Evolutionary conservation across 352 stramenopile genomes (phyloP).

Genomic region (Pythium insidiosum): DNA sequence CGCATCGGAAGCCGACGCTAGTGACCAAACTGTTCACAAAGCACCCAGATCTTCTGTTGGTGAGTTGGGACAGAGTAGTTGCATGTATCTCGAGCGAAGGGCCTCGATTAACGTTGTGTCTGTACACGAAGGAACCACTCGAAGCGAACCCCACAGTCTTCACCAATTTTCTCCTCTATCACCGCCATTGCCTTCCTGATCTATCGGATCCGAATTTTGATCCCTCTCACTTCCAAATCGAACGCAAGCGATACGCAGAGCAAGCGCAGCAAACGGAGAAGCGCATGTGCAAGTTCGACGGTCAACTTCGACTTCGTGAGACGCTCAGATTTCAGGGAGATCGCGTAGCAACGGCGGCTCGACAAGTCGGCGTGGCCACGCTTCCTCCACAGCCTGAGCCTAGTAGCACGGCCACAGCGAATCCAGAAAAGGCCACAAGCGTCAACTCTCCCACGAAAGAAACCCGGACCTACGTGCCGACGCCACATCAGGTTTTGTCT

Average conservation of each 20-base stretch:
- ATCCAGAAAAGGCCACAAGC: too few relatives aligned
- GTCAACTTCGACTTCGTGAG: slow-evolving; percentile 26
- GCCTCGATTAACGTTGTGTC: too few relatives aligned
- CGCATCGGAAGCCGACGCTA: slow-evolving; percentile 48
- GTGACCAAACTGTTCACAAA: slow-evolving; percentile 54
- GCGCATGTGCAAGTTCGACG: slow-evolving; percentile 22
- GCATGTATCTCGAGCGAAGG: neutral
- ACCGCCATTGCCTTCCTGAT: slow-evolving; percentile 50
- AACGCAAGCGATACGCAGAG: slow-evolving; percentile 30
- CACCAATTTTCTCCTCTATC: slow-evolving; percentile 51
- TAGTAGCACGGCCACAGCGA: too few relatives aligned
- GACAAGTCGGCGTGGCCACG: slow-evolving; percentile 11
- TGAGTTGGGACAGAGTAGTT: slow-evolving; percentile 8
- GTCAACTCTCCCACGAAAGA: too few relatives aligned
- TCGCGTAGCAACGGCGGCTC: slow-evolving; percentile 13
- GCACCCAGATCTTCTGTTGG: slow-evolving; percentile 58
- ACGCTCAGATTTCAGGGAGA: slow-evolving; percentile 32
- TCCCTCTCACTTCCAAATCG: slow-evolving; percentile 38
- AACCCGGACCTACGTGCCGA: too few relatives aligned
- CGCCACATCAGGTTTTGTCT: too few relatives aligned
- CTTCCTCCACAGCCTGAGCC: too few relatives aligned
- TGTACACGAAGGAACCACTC: slow-evolving; percentile 36
- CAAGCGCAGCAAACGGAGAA: slow-evolving; percentile 33
- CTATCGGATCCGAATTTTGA: slow-evolving; percentile 47
- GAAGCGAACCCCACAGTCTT: slow-evolving; percentile 66